Conservation (phyloP, 768 basidiomycete species). For the Amanita brunnescens region DNA sequence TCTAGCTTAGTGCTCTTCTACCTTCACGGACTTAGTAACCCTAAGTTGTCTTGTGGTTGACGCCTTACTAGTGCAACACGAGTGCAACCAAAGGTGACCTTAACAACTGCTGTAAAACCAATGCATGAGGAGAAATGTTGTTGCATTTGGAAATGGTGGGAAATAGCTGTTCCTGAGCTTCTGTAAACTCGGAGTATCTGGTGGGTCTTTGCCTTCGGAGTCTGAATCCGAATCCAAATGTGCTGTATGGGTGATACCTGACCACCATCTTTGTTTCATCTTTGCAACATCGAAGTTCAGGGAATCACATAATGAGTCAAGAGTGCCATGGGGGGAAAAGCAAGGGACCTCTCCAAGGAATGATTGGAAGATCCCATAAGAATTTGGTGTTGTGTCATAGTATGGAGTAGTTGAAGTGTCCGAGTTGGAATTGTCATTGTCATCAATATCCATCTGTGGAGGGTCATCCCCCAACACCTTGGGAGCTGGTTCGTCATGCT, state of each 20-base stretch:
- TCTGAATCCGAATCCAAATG: no score
- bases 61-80: no score
- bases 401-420: neutral
- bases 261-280: neutral
- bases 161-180: neutral
- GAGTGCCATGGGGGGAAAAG: neutral
- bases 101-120: no score
- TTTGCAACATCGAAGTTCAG: neutral
- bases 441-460: neutral
- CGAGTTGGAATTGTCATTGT: neutral
- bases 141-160: no score
- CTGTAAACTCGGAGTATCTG: neutral
- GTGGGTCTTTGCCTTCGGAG: no score
- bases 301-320: neutral
- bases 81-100: no score
- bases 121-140: no score
- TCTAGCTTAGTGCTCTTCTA: no score
- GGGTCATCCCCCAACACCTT: neutral
- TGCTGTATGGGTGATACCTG: neutral
- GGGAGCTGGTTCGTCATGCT: neutral
- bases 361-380: neutral
- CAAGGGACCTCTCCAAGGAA: neutral
- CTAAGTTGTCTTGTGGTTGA: no score
- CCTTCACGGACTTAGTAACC: no score
- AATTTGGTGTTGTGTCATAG: neutral